Evolutionary conservation across 2,329 filamentous ascomycete genomes (phyloP).

Genomic region (Pseudohalonectria lignicola): DNA sequence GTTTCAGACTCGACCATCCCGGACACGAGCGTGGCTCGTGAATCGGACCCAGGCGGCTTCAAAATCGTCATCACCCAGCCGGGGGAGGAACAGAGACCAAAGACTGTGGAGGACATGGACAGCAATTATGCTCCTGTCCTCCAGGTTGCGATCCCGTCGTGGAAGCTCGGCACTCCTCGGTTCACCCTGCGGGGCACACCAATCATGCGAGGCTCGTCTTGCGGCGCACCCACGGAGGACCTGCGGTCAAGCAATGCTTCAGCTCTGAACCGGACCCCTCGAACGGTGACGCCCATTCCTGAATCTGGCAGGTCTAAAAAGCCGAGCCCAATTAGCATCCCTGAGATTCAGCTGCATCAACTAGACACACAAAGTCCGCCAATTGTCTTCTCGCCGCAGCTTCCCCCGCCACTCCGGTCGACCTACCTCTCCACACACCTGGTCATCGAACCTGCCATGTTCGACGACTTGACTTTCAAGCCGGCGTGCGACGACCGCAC

Average conservation of each 20-base stretch:
- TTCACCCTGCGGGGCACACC: constrained; percentile 71
- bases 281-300: constrained; percentile 18
- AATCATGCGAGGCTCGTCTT: constrained; percentile 70
- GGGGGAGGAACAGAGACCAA: constrained; percentile 45
- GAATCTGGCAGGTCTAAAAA: constrained; percentile 20
- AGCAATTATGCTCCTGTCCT: constrained; percentile 43
- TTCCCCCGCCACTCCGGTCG: constrained; percentile 28
- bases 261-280: constrained; percentile 25
- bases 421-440: constrained; percentile 37
- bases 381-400: constrained; percentile 23
- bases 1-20: constrained; percentile 70
- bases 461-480: constrained; percentile 68
- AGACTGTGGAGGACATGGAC: constrained; percentile 47
- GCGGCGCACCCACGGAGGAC: constrained; percentile 60
- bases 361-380: constrained; percentile 14
- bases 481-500: constrained; percentile 67
- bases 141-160: constrained; percentile 71
- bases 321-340: constrained; percentile 25
- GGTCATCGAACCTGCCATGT: constrained; percentile 63
- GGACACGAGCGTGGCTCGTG: constrained; percentile 42
- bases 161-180: constrained; percentile 69
- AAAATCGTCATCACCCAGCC: constrained; percentile 73
- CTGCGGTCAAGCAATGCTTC: constrained; percentile 52
- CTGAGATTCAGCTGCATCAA: constrained; percentile 19
- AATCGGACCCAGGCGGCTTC: constrained; percentile 56